These are phyloP conservation scores for Aschersonia sp. DNA, from an alignment of 2,329 filamentous ascomycete species.

Conservation along the genomic window DNA sequence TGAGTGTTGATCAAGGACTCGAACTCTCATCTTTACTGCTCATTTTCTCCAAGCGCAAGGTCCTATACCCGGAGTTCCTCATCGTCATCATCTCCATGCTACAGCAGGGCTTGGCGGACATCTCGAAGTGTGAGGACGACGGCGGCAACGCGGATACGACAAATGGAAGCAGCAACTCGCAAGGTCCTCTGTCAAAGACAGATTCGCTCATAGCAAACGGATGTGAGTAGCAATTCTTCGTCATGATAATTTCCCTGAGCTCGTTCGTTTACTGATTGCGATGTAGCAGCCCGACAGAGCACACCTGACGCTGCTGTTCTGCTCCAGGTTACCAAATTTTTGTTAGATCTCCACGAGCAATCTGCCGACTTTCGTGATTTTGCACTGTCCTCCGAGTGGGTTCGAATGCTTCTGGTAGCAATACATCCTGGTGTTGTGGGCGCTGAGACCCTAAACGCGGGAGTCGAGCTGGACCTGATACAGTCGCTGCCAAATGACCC, in stretches of 20 bases:
- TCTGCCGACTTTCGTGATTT: slow-evolving; percentile 75
- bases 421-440: slow-evolving; percentile 83
- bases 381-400: slow-evolving; percentile 62
- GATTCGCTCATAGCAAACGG: too few species aligned
- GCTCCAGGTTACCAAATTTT: slow-evolving; percentile 62
- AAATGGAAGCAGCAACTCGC: background rate
- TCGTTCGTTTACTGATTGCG: too few species aligned
- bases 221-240: too few species aligned
- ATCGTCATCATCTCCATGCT: slow-evolving; percentile 76
- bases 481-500: slow-evolving; percentile 74
- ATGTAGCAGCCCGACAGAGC: background rate
- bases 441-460: slow-evolving; percentile 66
- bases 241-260: too few species aligned
- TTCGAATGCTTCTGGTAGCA: slow-evolving; percentile 62
- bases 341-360: slow-evolving; percentile 63
- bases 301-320: slow-evolving; percentile 39
- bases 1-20: slow-evolving; percentile 60
- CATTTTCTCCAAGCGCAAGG: slow-evolving; percentile 52
- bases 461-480: slow-evolving; percentile 74
- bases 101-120: slow-evolving; percentile 64
- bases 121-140: slow-evolving; percentile 47
- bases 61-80: slow-evolving; percentile 65
- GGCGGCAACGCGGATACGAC: background rate
- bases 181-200: background rate
- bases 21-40: slow-evolving; percentile 62